phyloP scores from a whole-genome alignment of 306 rosid genomes.

The Inga laurina region DNA sequence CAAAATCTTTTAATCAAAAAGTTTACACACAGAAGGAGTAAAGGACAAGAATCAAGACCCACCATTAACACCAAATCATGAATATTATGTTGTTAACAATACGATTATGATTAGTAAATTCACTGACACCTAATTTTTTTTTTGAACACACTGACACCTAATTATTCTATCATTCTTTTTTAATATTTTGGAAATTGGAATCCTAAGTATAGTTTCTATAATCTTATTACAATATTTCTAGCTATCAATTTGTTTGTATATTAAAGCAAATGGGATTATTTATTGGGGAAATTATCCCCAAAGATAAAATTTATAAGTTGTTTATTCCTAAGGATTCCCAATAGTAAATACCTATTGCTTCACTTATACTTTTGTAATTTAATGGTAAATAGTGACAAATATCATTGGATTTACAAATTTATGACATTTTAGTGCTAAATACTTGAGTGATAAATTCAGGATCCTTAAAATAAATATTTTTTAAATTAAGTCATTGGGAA shows the following conservation, averaged over 20 bases:
- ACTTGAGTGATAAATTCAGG: too few relatives aligned
- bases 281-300: background rate
- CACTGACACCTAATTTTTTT: background rate
- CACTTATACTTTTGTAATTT: background rate
- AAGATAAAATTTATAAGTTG: background rate
- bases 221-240: background rate
- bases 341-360: too few relatives aligned
- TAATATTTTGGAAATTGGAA: background rate
- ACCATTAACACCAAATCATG: background rate
- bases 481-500: too few relatives aligned
- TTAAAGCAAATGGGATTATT: background rate
- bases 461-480: too few relatives aligned
- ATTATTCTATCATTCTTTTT: background rate
- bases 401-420: too few relatives aligned
- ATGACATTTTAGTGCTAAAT: too few relatives aligned
- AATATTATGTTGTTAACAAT: background rate
- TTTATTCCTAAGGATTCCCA: background rate
- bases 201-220: background rate
- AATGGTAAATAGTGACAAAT: too few relatives aligned
- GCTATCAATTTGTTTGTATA: background rate
- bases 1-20: background rate
- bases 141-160: background rate
- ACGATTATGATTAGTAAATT: background rate
- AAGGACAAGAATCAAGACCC: conserved; percentile 1
- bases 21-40: background rate